Evolutionary conservation across 148 eudicot genomes (phyloP), one percentile per base, ranked within the genome.

Genomic region (Chenopodium berlandieri): DNA sequence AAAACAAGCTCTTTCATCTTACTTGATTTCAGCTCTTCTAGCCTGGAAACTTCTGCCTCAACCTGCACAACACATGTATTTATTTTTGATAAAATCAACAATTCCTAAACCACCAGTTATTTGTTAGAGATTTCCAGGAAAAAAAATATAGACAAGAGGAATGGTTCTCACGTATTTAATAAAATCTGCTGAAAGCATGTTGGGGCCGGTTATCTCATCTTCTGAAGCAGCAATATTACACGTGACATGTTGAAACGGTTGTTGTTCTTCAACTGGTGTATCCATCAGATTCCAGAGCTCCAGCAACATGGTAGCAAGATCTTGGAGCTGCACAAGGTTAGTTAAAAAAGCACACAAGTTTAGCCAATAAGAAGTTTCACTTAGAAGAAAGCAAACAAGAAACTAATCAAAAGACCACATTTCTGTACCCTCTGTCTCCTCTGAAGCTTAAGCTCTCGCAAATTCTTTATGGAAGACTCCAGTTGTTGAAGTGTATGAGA

Each of bases 1-100:
- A 92, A 77, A 74, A 94, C 97, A 82, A 96, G 91, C 86, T 96
- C 99, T 87, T 90, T 94, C 95, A 94, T 84, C 89, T 90, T 96
- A 88, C 98, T 96, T 34, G 91, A 88, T 85, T 96, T 96, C 76
- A 94, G 86, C 82, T 87, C 94, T 83, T 96, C 99, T 86, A 96
- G 85, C 75, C 98, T 86, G 48, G 88, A 90, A 83, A 94, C 95
- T 89, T 94, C 99, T 52, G 86, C 89, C 81, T 89, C 93, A 86
- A 96, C 95, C 99, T 96, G 85, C 81, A 86, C 70, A 78, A 76
- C 22, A 14, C 27, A 66, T 71, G 8, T 19, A 63, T 68, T 16
- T 44, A n/a, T 22, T 56, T n/a, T 31, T 37, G 34, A 71, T 20
- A 12, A 64, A 3, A 46, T 2, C 46, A 66, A 78, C 6, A 66